phyloP scores from a whole-genome alignment of 495 filamentous ascomycete species.

The Podospora appendiculata region DNA sequence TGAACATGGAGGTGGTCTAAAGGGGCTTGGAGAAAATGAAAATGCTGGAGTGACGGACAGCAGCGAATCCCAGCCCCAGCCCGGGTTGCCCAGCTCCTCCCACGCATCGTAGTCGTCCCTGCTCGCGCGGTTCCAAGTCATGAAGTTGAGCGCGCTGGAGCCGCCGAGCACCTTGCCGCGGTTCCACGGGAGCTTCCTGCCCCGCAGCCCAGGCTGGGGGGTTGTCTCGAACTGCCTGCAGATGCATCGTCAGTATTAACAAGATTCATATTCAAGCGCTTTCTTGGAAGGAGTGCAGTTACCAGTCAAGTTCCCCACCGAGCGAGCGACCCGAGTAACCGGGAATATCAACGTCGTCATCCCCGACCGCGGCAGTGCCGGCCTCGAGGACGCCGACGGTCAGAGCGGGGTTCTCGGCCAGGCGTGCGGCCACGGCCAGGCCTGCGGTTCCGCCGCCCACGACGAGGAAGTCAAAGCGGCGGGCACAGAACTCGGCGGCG shows the following conservation, averaged over 20 bases:
- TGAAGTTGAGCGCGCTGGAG: slow-evolving; percentile 31
- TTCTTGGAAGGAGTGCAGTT: too few relatives aligned
- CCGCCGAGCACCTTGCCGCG: slow-evolving; percentile 48
- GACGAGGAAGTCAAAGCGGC: slow-evolving; percentile 61
- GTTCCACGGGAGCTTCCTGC: slow-evolving; percentile 26
- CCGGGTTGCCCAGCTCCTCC: slow-evolving; percentile 45
- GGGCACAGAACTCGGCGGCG: background rate
- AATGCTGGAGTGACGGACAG: slow-evolving; percentile 23
- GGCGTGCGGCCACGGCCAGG: slow-evolving; percentile 45
- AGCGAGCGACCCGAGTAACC: slow-evolving; percentile 31
- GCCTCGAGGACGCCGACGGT: slow-evolving; percentile 49
- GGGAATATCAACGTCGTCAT: slow-evolving; percentile 35
- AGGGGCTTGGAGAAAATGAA: background rate
- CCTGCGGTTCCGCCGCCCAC: slow-evolving; percentile 50
- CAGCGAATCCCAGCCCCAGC: slow-evolving; percentile 51
- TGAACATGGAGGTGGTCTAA: background rate
- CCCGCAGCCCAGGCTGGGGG: slow-evolving; percentile 34
- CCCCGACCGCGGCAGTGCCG: slow-evolving; percentile 32
- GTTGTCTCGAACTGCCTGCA: slow-evolving; percentile 31
- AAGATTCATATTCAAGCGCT: too few relatives aligned
- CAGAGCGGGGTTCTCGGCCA: slow-evolving; percentile 38
- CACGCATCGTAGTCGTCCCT: slow-evolving; percentile 51
- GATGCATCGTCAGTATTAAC: too few relatives aligned
- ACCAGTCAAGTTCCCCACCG: slow-evolving; percentile 44
- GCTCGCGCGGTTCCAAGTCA: slow-evolving; percentile 50